Base-by-base conservation (phyloP, 139 green algal genomes). In the Astrephomene gubernaculifera region DNA sequence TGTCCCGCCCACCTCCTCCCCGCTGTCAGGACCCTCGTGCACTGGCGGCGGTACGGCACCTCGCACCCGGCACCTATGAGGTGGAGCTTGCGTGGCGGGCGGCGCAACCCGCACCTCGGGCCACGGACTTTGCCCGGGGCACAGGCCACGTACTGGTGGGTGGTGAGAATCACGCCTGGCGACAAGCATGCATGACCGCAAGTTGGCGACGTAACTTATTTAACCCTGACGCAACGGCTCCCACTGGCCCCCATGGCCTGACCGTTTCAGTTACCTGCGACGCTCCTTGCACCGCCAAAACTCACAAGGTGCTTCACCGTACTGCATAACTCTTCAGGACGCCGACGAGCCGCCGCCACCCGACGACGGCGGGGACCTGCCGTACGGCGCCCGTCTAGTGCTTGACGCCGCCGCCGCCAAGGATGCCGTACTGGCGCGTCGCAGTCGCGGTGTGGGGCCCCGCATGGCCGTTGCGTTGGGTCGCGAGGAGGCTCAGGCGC, bases 11-110 rank as follows among this genome's bases (percentile, higher is more conserved):
- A 12, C 17, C 17, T 17, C 49, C 49, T 57, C 49, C 49, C 49
- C 49, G 49, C 49, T 17, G 12, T 25, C 78, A 85, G 79, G 79
- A 85, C 44, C n/a, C 43, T 14, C 36, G 33, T 1, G 0, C 2
- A 2, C 79, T 85, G 44, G 33, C 10, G 1, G 63, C 43, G 21
- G 44, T 41, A 14, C 43, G 63, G 10, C 79, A 85, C 79, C 45
- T 85, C 44, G 79, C 45, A 7, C 79, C 79, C 10, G 79, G 79
- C 24, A 27, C n/a, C 65, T 86, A 86, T 29, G 79, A 86, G 35
- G 79, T 45, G 22, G 79, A 76, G 44, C 24, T 39, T 45, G 45
- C 49, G 27, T 86, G 65, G 65, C 33, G 65, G 35, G 44, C 65
- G 45, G 65, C 45, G 36, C 39, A 79, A 49, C 33, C 65, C 4